A percentile compares a stretch with the other conserved stretches of the same genome.
phyloP scores from a whole-genome alignment of 805 yeast species.

The Lachancea lanzarotensis region DNA sequence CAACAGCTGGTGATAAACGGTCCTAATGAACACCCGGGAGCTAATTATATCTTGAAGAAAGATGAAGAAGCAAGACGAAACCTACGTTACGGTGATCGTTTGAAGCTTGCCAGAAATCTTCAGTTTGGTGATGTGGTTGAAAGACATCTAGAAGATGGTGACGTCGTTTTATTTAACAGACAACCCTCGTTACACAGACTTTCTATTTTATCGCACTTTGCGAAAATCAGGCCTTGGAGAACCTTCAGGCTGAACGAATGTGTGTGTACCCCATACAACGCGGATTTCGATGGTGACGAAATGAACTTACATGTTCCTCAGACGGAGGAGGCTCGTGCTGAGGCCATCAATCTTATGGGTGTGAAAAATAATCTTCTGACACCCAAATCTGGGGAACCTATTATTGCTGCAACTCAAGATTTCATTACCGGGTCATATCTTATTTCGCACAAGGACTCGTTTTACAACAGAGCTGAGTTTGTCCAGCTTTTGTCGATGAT shows the following conservation, averaged over 20 bases:
- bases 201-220: constrained; percentile 91
- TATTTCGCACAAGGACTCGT: constrained; percentile 88
- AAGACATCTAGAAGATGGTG: constrained; percentile 96
- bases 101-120: constrained; percentile 65
- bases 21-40: constrained; percentile 90
- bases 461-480: constrained; percentile 80
- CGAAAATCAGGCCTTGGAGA: constrained; percentile 95
- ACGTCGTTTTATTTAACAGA: constrained; percentile 89
- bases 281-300: constrained; percentile 99
- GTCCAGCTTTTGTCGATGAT: constrained; percentile 85
- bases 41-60: constrained; percentile 79
- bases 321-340: constrained; percentile 97
- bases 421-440: constrained; percentile 94
- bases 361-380: constrained; percentile 91
- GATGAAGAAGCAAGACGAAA: constrained; percentile 84
- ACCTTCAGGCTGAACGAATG: constrained; percentile 95
- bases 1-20: constrained; percentile 74
- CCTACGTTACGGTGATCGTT: constrained; percentile 80
- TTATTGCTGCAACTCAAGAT: constrained; percentile 99
- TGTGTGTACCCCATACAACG: constrained; percentile 98
- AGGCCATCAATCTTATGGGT: constrained; percentile 98
- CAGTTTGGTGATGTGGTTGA: constrained; percentile 90
- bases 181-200: constrained; percentile 96
- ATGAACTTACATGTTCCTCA: constrained; percentile 99
- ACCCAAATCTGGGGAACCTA: constrained; percentile 97